A percentile compares a stretch with the other conserved stretches of the same genome.
phyloP scores from a whole-genome alignment of 106 monocot species.

The Dactylorhiza incarnata region DNA sequence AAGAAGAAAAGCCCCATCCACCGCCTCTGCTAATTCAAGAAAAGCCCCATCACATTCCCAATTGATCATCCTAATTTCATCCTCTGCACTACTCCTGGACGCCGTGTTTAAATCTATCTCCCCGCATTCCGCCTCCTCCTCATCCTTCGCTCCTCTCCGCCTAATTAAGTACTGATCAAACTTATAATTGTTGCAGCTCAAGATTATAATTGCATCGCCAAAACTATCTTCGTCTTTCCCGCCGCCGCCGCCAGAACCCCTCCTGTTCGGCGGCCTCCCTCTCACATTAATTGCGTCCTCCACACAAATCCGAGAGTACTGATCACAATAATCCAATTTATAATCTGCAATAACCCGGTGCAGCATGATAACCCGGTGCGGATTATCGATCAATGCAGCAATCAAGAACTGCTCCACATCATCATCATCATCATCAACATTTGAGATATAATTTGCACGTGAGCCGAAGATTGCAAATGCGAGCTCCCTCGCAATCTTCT shows the following conservation, averaged over 20 bases:
- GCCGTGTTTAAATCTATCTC: too few species aligned
- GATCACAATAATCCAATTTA: constrained; percentile 54
- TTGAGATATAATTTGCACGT: constrained; percentile 16
- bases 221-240: constrained; percentile 26
- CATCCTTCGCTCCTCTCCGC: too few species aligned
- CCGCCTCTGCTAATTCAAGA: constrained; percentile 26
- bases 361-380: constrained; percentile 62
- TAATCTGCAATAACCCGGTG: constrained; percentile 57
- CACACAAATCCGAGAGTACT: constrained; percentile 21
- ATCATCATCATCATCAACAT: too few species aligned
- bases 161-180: too few species aligned
- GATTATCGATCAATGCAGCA: constrained; percentile 32
- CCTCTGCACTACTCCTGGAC: too few species aligned
- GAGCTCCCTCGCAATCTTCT: constrained; percentile 52
- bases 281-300: constrained; percentile 37
- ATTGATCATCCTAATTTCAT: too few species aligned
- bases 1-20: constrained; percentile 25
- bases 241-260: constrained; percentile 13
- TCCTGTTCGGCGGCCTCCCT: constrained; percentile 39
- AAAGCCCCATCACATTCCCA: too few species aligned
- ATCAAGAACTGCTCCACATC: constrained; percentile 31
- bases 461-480: constrained; percentile 63
- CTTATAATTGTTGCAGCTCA: constrained; percentile 65
- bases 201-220: constrained; percentile 55
- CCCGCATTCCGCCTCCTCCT: too few species aligned